Percentiles rank a stretch among this genome's conserved stretches.
Evolutionary conservation across 805 yeast species (phyloP).

Genomic region (Yarrowia sp.): DNA sequence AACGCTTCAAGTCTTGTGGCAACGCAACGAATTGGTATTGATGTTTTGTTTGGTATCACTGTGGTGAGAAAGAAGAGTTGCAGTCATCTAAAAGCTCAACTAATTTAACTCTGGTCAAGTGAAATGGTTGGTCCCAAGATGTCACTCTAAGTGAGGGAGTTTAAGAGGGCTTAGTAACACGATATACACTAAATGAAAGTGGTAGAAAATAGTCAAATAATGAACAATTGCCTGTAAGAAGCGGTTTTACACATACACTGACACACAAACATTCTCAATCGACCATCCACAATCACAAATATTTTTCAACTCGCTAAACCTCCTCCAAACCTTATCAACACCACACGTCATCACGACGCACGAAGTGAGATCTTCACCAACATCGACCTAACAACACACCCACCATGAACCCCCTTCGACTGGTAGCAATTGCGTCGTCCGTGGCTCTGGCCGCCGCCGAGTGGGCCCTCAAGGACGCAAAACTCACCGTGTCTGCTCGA

Average conservation of each 20-base stretch:
- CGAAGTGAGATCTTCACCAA: conserved; percentile 7
- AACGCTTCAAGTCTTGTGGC: no score
- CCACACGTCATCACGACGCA: conserved; percentile 33
- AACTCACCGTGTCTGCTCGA: conserved; percentile 14
- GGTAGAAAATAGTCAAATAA: no score
- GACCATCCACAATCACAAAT: no score
- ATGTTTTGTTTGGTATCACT: not conserved
- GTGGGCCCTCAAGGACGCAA: conserved; percentile 36
- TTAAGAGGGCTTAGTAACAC: not conserved
- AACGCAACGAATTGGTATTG: not conserved
- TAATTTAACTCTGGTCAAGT: not conserved
- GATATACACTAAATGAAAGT: no score
- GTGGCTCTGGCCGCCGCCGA: conserved; percentile 34
- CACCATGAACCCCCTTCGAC: conserved; percentile 27
- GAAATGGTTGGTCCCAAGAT: not conserved
- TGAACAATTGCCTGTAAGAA: no score
- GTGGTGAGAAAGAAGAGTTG: not conserved
- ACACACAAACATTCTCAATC: no score
- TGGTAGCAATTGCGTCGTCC: conserved; percentile 35
- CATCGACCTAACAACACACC: not conserved
- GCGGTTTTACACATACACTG: no score
- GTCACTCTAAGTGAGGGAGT: not conserved
- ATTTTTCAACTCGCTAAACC: no score
- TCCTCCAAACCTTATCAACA: conserved; percentile 7
- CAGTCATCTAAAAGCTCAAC: not conserved